A percentile compares a stretch with the other conserved stretches of the same genome.
phyloP scores from a whole-genome alignment of 176 grass and related monocot species.

The Raddia distichophylla region DNA sequence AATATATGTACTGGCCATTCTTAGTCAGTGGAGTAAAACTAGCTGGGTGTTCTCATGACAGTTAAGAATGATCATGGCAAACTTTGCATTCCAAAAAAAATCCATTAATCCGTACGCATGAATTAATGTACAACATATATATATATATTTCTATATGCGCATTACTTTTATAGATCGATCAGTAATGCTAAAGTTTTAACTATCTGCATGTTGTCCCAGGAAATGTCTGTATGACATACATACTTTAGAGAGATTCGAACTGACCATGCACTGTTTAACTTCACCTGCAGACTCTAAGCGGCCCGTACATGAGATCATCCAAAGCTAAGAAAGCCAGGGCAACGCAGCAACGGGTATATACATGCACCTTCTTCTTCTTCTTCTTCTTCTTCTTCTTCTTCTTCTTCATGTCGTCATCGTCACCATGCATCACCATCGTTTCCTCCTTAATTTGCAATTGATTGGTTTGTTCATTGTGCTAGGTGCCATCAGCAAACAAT shows the following conservation, averaged over 20 bases:
- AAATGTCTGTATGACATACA: not conserved
- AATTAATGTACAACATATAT: not conserved
- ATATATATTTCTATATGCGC: not conserved
- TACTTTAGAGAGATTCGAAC: not conserved
- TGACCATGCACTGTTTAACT: constrained; percentile 21
- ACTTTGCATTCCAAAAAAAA: not conserved
- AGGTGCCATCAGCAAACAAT: not conserved
- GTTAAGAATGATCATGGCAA: not conserved
- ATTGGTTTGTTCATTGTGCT: not conserved
- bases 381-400: too few relatives aligned
- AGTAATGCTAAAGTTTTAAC: not conserved
- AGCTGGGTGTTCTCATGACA: not conserved
- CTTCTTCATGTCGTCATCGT: too few relatives aligned
- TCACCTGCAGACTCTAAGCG: constrained; percentile 72
- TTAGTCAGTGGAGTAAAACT: not conserved
- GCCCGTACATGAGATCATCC: constrained; percentile 78
- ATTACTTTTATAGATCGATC: not conserved
- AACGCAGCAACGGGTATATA: constrained; percentile 57
- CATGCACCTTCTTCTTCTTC: too few relatives aligned
- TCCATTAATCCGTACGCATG: not conserved
- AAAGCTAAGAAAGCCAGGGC: constrained; percentile 72
- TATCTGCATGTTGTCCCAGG: not conserved
- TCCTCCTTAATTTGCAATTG: not conserved
- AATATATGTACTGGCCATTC: constrained; percentile 11
- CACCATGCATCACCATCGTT: too few relatives aligned